Conservation (phyloP, 768 basidiomycete species). For the Amanita thiersii region DNA sequence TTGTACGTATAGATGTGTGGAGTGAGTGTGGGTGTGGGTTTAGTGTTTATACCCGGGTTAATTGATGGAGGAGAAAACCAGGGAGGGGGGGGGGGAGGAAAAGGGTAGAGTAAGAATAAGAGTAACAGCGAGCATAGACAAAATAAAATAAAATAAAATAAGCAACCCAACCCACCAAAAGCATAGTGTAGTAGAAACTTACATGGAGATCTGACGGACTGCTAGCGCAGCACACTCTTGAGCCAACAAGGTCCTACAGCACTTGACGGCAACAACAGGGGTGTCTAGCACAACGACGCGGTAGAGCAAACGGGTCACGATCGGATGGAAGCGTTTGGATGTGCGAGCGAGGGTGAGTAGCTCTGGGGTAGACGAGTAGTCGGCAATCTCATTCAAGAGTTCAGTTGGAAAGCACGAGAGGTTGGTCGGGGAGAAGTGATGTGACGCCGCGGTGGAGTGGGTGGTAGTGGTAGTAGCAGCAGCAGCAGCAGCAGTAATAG, state of each 20-base stretch:
- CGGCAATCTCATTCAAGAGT: constrained; percentile 13
- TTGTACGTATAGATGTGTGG: no score
- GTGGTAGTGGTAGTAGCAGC: no score
- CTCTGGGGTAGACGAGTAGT: constrained; percentile 5
- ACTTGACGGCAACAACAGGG: constrained; percentile 4
- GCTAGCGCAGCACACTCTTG: constrained; percentile 6
- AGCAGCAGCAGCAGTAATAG: no score
- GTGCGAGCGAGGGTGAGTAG: constrained; percentile 11
- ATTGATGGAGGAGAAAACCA: no score
- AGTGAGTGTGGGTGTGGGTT: no score
- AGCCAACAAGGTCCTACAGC: constrained; percentile 5
- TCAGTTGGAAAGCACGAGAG: constrained; percentile 11
- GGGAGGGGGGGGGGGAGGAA: no score
- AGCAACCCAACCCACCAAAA: constrained; percentile 7
- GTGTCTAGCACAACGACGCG: constrained; percentile 9
- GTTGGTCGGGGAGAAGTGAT: neutral
- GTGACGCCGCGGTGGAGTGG: no score
- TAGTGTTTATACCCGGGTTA: no score
- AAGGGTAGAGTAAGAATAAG: no score
- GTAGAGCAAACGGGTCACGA: constrained; percentile 12
- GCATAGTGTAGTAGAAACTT: constrained; percentile 2
- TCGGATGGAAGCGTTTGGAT: constrained; percentile 9
- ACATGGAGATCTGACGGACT: constrained; percentile 7
- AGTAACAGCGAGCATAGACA: no score
- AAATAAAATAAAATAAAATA: constrained; percentile 1